phyloP scores from a whole-genome alignment of 2,329 filamentous ascomycete genomes.

The Aspergillus proliferans region DNA sequence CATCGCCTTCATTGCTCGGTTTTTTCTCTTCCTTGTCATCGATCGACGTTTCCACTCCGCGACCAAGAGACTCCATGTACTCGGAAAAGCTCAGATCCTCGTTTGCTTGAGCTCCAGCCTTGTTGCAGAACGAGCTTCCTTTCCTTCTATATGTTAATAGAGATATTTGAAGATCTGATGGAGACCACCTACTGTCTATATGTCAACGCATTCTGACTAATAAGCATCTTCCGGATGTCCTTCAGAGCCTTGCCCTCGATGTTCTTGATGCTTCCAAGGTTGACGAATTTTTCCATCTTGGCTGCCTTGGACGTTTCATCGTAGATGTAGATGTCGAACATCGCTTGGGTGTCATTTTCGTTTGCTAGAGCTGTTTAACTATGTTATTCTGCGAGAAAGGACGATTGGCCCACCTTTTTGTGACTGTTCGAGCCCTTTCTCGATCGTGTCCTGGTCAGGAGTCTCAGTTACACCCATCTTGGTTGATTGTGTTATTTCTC shows the following conservation, averaged over 20 bases:
- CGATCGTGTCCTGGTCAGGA: not conserved
- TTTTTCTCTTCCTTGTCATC: too few species aligned
- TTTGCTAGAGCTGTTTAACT: not conserved
- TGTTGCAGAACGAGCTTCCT: not conserved
- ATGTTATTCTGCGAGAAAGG: not conserved
- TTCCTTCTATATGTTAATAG: not conserved
- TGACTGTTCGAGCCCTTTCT: not conserved
- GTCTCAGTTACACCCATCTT: too few species aligned
- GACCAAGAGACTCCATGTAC: not conserved
- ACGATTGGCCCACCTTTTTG: not conserved
- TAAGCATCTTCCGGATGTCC: not conserved
- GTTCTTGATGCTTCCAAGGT: constrained; percentile 1
- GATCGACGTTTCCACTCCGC: too few species aligned
- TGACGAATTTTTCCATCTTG: constrained; percentile 2
- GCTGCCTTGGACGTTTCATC: not conserved
- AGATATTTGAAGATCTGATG: not conserved
- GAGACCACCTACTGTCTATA: not conserved
- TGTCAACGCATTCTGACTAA: not conserved
- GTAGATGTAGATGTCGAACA: not conserved
- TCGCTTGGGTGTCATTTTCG: not conserved
- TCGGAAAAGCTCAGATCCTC: not conserved
- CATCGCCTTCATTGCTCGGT: too few species aligned
- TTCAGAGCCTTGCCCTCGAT: not conserved
- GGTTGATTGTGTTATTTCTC: too few species aligned
- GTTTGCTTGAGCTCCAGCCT: not conserved